phyloP scores from a whole-genome alignment of 805 yeast species.

The Nakazawaea ambrosiae region DNA sequence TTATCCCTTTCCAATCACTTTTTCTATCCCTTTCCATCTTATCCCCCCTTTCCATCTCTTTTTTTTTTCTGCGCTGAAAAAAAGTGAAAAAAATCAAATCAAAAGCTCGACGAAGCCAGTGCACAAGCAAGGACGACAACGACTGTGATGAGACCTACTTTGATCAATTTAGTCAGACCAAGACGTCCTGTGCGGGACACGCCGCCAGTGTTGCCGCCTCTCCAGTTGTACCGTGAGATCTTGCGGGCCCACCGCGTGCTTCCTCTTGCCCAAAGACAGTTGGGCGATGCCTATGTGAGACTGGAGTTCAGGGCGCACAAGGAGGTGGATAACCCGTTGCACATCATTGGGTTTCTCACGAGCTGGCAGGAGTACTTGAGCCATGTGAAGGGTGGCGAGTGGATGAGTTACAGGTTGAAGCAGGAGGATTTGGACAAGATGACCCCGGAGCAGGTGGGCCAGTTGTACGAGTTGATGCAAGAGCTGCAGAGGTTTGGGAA shows the following conservation, averaged over 20 bases:
- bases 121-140: slow-evolving; percentile 5
- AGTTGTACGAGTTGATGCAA: slow-evolving; percentile 72
- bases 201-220: slow-evolving; percentile 73
- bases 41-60: no score
- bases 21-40: no score
- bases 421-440: slow-evolving; percentile 65
- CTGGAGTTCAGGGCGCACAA: slow-evolving; percentile 86
- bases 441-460: slow-evolving; percentile 87
- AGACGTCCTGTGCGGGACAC: slow-evolving; percentile 11
- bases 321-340: slow-evolving; percentile 78
- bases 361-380: slow-evolving; percentile 88
- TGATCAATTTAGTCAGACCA: slow-evolving; percentile 7
- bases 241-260: slow-evolving; percentile 71
- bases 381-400: slow-evolving; percentile 50
- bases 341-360: slow-evolving; percentile 87
- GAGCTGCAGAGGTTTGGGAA: slow-evolving; percentile 41
- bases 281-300: slow-evolving; percentile 88
- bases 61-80: no score
- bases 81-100: not conserved
- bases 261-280: slow-evolving; percentile 60
- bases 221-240: slow-evolving; percentile 69
- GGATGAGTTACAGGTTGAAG: slow-evolving; percentile 60
- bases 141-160: slow-evolving; percentile 9
- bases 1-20: no score
- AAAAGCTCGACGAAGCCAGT: not conserved